Base-by-base conservation (phyloP, 768 basidiomycete genomes). In the Punctularia strigosozonata region DNA sequence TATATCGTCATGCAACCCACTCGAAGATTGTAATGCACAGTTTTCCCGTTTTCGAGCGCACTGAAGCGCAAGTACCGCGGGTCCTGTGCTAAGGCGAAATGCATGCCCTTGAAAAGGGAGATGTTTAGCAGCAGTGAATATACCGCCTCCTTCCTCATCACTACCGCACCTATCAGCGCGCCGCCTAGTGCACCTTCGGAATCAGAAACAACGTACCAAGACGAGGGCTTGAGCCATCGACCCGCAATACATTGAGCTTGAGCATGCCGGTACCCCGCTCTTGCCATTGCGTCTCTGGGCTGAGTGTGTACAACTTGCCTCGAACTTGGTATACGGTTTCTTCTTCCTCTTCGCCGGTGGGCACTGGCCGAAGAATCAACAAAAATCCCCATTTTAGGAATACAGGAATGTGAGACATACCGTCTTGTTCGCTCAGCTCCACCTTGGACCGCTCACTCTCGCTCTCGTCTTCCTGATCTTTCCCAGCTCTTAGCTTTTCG, bases 121-220 rank as follows among this genome's bases (percentile, higher is more conserved):
- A 78, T 72, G 48, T 88, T 88, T 31, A 88, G 63, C 41, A 88
- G 51, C 38, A 87, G 56, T 2, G 80, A 67, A 52, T 76, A 80
- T 15, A 87, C 84, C 0, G 83, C 85, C 49, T 88, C 85, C 55
- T 86, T 87, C 44, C 85, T 72, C 83, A 88, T 86, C 15, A 88
- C 85, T 87, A 47, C 3, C 42, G 24, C 26, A 35, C 28, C 38
- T 15, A 17, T 35, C n/a, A n/a, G 23, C 10, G 28, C 33, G 18
- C n/a, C n/a, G 33, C 20, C 19, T 8, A 10, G 10, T 8, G 19
- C 10, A 34, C 18, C 33, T 12, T 34, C 21, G 18, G 37, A 15
- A 25, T 21, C 42, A 38, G 36, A 31, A 45, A 43, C 26, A 40
- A 58, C 67, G 30, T 53, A 83, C 84, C 66, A 36, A 87, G 60